These are phyloP conservation scores for Fusarium bactridioides DNA, from an alignment of 2,329 filamentous ascomycete genomes.

Conservation along the genomic window DNA sequence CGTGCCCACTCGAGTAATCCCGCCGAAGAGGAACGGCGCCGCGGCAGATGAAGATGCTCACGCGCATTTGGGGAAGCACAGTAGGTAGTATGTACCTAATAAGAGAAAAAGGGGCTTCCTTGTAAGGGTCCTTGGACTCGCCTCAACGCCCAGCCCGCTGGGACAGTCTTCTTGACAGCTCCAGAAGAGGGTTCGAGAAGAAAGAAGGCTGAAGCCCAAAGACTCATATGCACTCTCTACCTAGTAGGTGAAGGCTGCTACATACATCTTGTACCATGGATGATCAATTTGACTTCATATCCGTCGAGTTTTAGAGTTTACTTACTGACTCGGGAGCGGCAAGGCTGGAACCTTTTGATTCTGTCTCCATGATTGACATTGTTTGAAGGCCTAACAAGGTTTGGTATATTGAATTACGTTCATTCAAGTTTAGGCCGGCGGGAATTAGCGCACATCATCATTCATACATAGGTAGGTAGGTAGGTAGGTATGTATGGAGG, in stretches of 20 bases:
- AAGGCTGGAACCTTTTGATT: slow-evolving; percentile 1
- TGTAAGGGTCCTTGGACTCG: slow-evolving; percentile 14
- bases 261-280: neutral
- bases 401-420: slow-evolving; percentile 9
- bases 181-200: slow-evolving; percentile 10
- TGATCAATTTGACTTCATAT: neutral
- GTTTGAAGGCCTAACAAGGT: neutral
- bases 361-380: neutral
- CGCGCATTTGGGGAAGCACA: neutral
- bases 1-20: slow-evolving; percentile 16
- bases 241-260: neutral
- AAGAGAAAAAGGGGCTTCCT: slow-evolving; percentile 24
- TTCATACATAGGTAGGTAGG: slow-evolving; percentile 6
- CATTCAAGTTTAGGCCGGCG: slow-evolving; percentile 16
- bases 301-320: slow-evolving; percentile 14
- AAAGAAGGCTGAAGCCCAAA: neutral
- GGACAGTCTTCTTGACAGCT: slow-evolving; percentile 10
- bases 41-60: slow-evolving; percentile 35
- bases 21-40: slow-evolving; percentile 6
- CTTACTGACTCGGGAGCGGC: slow-evolving; percentile 21
- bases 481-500: neutral
- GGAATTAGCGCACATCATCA: slow-evolving; percentile 34
- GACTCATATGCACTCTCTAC: neutral
- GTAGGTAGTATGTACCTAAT: neutral
- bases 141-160: slow-evolving; percentile 33